A percentile compares a stretch with the other conserved stretches of the same genome.
These are phyloP conservation scores for Debaryomyces robertsiae DNA, from an alignment of 1,139 yeast species.

Conservation along the genomic window DNA sequence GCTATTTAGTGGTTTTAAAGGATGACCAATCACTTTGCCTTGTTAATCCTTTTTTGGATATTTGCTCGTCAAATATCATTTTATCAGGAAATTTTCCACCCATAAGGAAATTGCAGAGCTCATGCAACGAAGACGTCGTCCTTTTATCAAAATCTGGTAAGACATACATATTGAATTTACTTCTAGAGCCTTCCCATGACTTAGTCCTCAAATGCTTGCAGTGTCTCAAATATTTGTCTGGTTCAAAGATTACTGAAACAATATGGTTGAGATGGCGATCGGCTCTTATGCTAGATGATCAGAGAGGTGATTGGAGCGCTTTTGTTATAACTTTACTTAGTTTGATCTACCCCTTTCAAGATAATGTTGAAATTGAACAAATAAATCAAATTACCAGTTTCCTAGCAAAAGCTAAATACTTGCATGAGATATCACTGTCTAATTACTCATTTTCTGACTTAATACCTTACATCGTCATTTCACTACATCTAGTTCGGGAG, in stretches of 20 bases:
- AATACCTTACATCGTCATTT: constrained; percentile 64
- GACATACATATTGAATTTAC: constrained; percentile 36
- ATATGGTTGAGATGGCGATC: constrained; percentile 69
- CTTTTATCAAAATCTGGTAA: constrained; percentile 26
- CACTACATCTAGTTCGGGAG: constrained; percentile 77
- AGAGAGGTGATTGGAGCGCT: constrained; percentile 63
- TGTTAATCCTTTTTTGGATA: constrained; percentile 66
- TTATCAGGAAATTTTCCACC: constrained; percentile 21
- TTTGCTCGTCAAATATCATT: constrained; percentile 49
- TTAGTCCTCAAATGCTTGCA: constrained; percentile 47
- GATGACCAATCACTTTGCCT: constrained; percentile 41
- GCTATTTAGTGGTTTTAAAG: constrained; percentile 43
- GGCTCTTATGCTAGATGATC: constrained; percentile 46
- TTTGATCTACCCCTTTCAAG: constrained; percentile 45
- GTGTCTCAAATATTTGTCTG: constrained; percentile 57
- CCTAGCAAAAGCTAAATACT: constrained; percentile 39
- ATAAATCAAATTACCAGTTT: constrained; percentile 42
- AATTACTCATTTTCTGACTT: constrained; percentile 48
- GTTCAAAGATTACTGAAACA: constrained; percentile 56
- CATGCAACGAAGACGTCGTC: constrained; percentile 33
- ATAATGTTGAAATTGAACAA: constrained; percentile 17
- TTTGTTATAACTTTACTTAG: constrained; percentile 56
- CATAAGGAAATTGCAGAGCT: constrained; percentile 26
- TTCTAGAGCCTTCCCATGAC: constrained; percentile 49
- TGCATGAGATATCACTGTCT: constrained; percentile 30